These are phyloP conservation scores for Capsicum chinense DNA, from an alignment of 257 asterid genomes.

Conservation along the genomic window DNA sequence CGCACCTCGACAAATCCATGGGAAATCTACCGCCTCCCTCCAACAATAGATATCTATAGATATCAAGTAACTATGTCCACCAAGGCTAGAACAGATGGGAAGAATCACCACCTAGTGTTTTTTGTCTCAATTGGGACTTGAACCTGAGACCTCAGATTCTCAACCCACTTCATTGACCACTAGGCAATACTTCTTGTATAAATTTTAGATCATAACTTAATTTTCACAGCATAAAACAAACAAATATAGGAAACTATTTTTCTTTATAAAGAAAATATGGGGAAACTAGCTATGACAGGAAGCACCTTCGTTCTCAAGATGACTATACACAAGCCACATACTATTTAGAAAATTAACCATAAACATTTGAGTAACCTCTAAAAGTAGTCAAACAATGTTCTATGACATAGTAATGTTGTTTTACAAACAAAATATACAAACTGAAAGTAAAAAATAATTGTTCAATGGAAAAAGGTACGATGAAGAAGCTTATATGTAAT, in stretches of 20 bases:
- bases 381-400: not conserved
- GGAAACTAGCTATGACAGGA: not conserved
- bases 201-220: not conserved
- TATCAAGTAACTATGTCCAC: no score
- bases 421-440: not conserved
- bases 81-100: no score
- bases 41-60: no score
- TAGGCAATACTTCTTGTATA: not conserved
- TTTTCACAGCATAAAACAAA: conserved; percentile 17
- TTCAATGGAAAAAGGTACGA: not conserved
- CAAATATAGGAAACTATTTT: not conserved
- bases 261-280: no score
- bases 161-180: no score
- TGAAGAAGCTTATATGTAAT: not conserved
- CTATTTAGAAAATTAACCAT: not conserved
- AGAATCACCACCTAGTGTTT: no score
- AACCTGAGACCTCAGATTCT: no score
- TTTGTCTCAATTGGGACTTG: no score
- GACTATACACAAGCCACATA: not conserved
- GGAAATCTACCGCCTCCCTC: no score
- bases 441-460: not conserved
- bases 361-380: not conserved
- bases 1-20: no score
- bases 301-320: not conserved
- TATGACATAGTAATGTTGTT: not conserved